These are phyloP conservation scores for Crithidia mellificae DNA, from an alignment of 208 protist species.

Conservation along the genomic window DNA sequence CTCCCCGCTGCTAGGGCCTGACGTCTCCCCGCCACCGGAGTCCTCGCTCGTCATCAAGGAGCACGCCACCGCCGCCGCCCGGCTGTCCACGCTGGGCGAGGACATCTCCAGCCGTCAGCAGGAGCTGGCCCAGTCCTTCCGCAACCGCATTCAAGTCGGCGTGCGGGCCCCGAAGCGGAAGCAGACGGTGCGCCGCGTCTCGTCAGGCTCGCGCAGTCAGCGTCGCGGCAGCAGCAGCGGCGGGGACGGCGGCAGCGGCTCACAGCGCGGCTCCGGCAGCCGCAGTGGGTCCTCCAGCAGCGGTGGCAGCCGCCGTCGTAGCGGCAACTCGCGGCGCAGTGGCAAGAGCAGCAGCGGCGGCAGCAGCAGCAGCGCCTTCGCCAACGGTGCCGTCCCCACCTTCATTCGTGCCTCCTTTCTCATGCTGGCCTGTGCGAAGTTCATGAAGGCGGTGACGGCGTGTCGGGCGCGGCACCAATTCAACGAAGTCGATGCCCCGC, in stretches of 20 bases:
- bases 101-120: conserved; percentile 22
- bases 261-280: conserved; percentile 9
- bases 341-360: conserved; percentile 10
- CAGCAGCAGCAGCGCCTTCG: not conserved
- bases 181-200: conserved; percentile 10
- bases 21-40: not conserved
- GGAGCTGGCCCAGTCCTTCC: conserved; percentile 37
- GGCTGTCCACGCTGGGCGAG: not conserved
- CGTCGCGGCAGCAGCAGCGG: conserved; percentile 3
- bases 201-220: not conserved
- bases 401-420: conserved; percentile 22
- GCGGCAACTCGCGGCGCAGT: conserved; percentile 9
- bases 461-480: conserved; percentile 31
- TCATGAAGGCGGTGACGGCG: conserved; percentile 35
- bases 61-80: not conserved
- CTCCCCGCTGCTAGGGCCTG: not conserved
- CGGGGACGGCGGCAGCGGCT: not conserved
- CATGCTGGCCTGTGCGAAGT: conserved; percentile 31
- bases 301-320: conserved; percentile 11
- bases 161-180: conserved; percentile 22
- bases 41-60: conserved; percentile 6
- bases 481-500: conserved; percentile 46
- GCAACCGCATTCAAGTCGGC: conserved; percentile 43
- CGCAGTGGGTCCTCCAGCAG: conserved; percentile 17
- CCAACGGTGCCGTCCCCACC: conserved; percentile 9